These are phyloP conservation scores for Alnus glutinosa DNA, from an alignment of 306 rosid genomes.

Conservation along the genomic window DNA sequence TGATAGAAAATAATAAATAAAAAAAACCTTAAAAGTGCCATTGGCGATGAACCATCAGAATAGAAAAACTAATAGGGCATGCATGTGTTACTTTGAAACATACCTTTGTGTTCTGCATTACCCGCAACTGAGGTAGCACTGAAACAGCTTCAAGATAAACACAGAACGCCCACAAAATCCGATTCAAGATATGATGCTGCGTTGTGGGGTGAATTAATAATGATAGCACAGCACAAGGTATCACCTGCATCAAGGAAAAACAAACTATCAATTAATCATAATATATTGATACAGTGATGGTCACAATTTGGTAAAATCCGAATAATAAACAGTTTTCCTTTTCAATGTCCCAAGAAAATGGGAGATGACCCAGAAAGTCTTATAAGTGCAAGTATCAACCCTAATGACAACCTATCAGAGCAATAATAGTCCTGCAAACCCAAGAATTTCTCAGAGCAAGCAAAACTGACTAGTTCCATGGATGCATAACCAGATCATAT, in stretches of 20 bases:
- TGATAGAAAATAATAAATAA: neutral
- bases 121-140: constrained; percentile 72
- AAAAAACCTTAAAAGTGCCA: neutral
- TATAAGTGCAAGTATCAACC: no score
- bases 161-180: constrained; percentile 77
- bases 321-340: neutral
- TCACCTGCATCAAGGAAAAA: constrained; percentile 40
- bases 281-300: constrained; percentile 14
- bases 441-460: neutral
- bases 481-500: neutral
- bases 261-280: constrained; percentile 5
- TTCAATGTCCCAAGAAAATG: no score
- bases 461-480: neutral
- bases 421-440: neutral
- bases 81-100: constrained; percentile 3
- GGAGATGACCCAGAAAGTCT: no score
- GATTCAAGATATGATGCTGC: constrained; percentile 49
- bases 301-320: neutral
- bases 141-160: constrained; percentile 89
- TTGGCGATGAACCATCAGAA: neutral
- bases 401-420: no score
- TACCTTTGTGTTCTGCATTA: constrained; percentile 83
- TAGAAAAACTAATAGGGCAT: constrained; percentile 1
- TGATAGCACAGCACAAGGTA: constrained; percentile 62
- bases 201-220: constrained; percentile 68